phyloP scores from a whole-genome alignment of 768 basidiomycete genomes.

The Boletus eberwhitei region DNA sequence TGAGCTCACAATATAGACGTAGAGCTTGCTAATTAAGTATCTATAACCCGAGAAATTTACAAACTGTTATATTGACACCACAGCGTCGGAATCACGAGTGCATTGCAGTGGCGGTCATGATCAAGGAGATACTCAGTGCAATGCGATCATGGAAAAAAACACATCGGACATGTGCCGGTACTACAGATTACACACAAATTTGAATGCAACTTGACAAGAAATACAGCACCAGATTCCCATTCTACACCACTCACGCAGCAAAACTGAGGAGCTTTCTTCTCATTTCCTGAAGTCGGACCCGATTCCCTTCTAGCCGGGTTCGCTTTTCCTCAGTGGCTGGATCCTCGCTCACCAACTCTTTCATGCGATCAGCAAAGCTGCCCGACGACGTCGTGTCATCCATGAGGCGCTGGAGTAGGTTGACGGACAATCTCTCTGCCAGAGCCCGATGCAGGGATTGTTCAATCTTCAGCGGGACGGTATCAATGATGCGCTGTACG shows the following conservation, averaged over 20 bases:
- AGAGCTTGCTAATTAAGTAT: too few species aligned
- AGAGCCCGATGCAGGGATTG: conserved; percentile 42
- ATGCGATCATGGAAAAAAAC: background rate
- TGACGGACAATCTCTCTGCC: conserved; percentile 32
- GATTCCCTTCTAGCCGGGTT: conserved; percentile 31
- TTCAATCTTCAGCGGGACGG: conserved; percentile 49
- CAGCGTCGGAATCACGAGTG: too few species aligned
- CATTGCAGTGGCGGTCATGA: too few species aligned
- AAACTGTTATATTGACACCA: too few species aligned
- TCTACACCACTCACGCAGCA: conserved; percentile 6
- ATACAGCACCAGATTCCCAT: background rate
- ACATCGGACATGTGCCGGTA: too few species aligned
- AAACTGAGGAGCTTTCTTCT: conserved; percentile 34
- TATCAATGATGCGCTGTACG: conserved; percentile 52
- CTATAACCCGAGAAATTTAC: too few species aligned
- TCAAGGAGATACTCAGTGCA: too few species aligned
- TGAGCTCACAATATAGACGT: too few species aligned
- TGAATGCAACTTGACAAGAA: background rate
- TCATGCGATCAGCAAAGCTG: conserved; percentile 32
- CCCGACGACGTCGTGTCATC: conserved; percentile 9
- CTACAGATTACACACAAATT: background rate
- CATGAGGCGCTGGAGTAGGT: conserved; percentile 35
- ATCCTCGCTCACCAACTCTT: conserved; percentile 45
- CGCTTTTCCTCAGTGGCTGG: conserved; percentile 35
- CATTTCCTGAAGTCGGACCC: conserved; percentile 40